Percentiles rank a stretch among this genome's conserved stretches.
Evolutionary conservation across 179 eudicot species (phyloP).

Genomic region (Silene vulgaris): DNA sequence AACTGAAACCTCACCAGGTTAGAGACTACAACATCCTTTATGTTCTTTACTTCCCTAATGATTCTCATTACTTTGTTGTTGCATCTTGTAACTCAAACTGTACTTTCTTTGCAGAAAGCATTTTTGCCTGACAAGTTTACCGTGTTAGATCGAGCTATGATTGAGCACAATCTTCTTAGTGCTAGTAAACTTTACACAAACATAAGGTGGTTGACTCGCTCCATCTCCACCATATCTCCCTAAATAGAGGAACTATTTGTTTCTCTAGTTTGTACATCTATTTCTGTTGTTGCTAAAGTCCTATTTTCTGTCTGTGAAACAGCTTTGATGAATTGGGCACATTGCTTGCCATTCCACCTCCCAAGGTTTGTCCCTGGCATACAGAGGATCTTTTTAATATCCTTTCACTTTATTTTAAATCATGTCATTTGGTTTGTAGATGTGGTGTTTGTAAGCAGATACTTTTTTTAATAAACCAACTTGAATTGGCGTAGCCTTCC

Average conservation of each 20-base stretch:
- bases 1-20: conserved; percentile 92
- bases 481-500: background rate
- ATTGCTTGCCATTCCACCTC: conserved; percentile 83
- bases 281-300: conserved; percentile 10
- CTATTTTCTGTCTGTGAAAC: conserved; percentile 14
- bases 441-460: background rate
- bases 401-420: background rate
- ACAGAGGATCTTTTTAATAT: background rate
- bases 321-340: conserved; percentile 97
- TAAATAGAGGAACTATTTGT: background rate
- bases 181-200: conserved; percentile 97
- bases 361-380: conserved; percentile 51
- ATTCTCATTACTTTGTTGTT: background rate
- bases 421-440: background rate
- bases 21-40: background rate
- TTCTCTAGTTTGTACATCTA: background rate
- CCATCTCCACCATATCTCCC: background rate
- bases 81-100: background rate
- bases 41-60: conserved; percentile 4
- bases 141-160: conserved; percentile 98
- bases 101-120: conserved; percentile 54
- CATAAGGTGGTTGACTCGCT: conserved; percentile 55
- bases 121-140: conserved; percentile 88
- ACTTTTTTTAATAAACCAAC: background rate
- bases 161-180: conserved; percentile 95